Evolutionary conservation across 805 yeast species (phyloP), one percentile per base, ranked within the genome.

Genomic region (Ogataea methylovora): DNA sequence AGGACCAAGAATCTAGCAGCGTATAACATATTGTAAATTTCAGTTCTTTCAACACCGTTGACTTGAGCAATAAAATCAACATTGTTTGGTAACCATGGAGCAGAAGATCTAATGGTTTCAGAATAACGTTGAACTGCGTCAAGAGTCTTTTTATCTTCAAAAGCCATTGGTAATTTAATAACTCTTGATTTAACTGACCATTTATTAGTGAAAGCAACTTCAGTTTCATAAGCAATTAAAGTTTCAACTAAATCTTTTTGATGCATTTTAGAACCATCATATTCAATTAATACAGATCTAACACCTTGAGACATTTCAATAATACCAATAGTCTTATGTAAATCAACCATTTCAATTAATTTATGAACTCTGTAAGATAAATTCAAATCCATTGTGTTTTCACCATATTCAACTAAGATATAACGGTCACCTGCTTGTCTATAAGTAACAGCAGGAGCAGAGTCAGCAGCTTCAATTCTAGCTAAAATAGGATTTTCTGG

Each of bases 401-500:
- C 92, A 48, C 98, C 98, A 54, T 87, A 90, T 62, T 90, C 98
- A 38, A 88, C 84, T 39, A 92, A 67, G 34, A 90, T 65, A 54
- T 86, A 92, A 49, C 96, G 77, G 58, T 90, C 98, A 59, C 98
- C 98, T 17, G 97, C 97, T 61, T 88, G 97, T 54, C 98, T 80
- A 60, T 84, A 87, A 8, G 81, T 81, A 24, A 84, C 88, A 43
- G 67, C 67, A 27, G 95, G 95, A 11, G 78, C 69, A 8, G 63
- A 55, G 13, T 70, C 55, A 15, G 69, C 62, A 19, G 71, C 70
- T 36, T 71, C 60, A 48, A 64, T 57, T 33, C 62, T 65, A 39
- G 69, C 64, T 42, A 90, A 63, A 8, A 88, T 66, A n/a, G 97
- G 96, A 48, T 71, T 60, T 56, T 81, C 79, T 16, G 78, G 74